Conservation (phyloP, 2,329 filamentous ascomycete species). For the Colletotrichum horii region DNA sequence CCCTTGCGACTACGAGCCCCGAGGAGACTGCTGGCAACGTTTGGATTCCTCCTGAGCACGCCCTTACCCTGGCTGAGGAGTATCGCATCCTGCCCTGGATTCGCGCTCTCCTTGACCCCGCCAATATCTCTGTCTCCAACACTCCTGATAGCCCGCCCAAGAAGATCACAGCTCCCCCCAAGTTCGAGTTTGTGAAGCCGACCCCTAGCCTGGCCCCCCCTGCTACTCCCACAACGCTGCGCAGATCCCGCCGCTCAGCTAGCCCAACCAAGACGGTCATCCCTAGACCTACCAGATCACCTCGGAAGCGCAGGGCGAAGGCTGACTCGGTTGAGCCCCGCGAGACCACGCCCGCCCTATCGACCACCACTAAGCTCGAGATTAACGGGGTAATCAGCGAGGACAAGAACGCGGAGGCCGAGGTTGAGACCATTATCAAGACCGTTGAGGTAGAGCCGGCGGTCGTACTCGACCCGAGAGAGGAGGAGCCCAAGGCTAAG, state of each 20-base stretch:
- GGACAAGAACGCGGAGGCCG: constrained; percentile 30
- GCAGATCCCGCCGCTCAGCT: constrained; percentile 59
- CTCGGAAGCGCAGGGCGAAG: constrained; percentile 59
- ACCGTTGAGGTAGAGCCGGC: constrained; percentile 55
- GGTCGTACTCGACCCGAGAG: constrained; percentile 54
- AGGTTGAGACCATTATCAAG: constrained; percentile 45
- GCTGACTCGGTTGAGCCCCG: constrained; percentile 41
- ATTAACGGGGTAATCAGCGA: constrained; percentile 33
- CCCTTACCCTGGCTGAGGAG: constrained; percentile 82
- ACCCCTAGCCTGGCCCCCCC: constrained; percentile 51
- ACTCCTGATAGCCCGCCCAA: constrained; percentile 72
- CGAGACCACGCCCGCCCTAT: not conserved
- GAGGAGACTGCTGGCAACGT: constrained; percentile 97
- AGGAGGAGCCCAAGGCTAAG: constrained; percentile 67
- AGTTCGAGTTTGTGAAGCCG: constrained; percentile 66
- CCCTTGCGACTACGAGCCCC: constrained; percentile 76
- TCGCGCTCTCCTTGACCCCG: constrained; percentile 86
- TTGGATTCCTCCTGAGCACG: constrained; percentile 87
- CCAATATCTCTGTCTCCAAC: constrained; percentile 69
- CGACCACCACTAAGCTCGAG: constrained; percentile 27
- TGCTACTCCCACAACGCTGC: constrained; percentile 47
- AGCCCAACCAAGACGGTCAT: constrained; percentile 58
- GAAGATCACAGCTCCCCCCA: constrained; percentile 81
- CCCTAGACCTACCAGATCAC: constrained; percentile 39
- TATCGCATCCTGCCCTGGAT: constrained; percentile 90